A percentile compares a stretch with the other conserved stretches of the same genome.
Evolutionary conservation across 2,329 filamentous ascomycete genomes (phyloP).

Genomic region (Cordyceps cateniannulata): DNA sequence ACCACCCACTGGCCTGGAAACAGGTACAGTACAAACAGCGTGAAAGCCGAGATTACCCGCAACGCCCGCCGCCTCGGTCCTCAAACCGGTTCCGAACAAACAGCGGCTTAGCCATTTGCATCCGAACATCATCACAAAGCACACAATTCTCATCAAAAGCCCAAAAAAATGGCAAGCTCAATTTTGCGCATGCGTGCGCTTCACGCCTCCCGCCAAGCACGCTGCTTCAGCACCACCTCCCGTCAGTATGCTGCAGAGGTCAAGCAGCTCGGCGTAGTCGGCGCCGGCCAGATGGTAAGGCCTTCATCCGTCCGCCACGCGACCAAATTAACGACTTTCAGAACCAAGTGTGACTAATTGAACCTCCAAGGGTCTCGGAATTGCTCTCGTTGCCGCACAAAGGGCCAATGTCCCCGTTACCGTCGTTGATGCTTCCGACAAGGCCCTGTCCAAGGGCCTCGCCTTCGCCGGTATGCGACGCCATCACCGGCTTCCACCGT

Average conservation of each 20-base stretch:
- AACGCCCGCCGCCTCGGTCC: slow-evolving; percentile 14
- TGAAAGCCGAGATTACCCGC: slow-evolving; percentile 39
- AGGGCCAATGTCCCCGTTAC: slow-evolving; percentile 78
- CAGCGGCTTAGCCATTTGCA: slow-evolving; percentile 5
- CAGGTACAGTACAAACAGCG: not conserved
- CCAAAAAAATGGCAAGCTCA: slow-evolving; percentile 32
- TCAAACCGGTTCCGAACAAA: not conserved
- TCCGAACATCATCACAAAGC: slow-evolving; percentile 7
- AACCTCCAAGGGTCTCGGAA: slow-evolving; percentile 71
- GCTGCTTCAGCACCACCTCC: slow-evolving; percentile 65
- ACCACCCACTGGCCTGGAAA: not conserved
- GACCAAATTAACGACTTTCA: slow-evolving; percentile 19
- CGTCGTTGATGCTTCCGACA: slow-evolving; percentile 76
- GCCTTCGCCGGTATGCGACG: slow-evolving; percentile 68
- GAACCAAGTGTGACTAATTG: slow-evolving; percentile 17
- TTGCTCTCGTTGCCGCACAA: slow-evolving; percentile 87
- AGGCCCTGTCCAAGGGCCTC: slow-evolving; percentile 80
- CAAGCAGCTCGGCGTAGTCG: slow-evolving; percentile 83
- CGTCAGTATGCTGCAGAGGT: slow-evolving; percentile 61
- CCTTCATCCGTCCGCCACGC: slow-evolving; percentile 26
- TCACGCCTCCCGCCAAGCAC: slow-evolving; percentile 31
- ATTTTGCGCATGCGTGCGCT: slow-evolving; percentile 32
- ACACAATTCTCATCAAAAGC: slow-evolving; percentile 8
- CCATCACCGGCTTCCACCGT: not conserved
- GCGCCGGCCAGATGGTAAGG: slow-evolving; percentile 89